Base-by-base conservation (phyloP, 352 stramenopile species). In the Pythium oligandrum region DNA sequence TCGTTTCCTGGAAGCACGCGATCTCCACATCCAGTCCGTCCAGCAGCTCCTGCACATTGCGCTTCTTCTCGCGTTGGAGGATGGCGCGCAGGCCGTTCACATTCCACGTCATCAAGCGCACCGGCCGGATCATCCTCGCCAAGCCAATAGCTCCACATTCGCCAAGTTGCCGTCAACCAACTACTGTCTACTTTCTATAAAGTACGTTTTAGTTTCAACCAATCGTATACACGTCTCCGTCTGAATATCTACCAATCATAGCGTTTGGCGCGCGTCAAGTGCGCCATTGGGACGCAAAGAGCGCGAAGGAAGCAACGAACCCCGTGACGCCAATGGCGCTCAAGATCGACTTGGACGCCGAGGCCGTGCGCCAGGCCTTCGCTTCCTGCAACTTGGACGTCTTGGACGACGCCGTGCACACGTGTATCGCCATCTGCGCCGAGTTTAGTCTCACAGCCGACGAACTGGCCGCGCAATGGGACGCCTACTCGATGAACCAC, bases 401-500 rank as follows among this genome's bases (percentile, higher is more conserved):
- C 39, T 59, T 69, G 40, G 65, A 81, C 39, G 78, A 91, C 52
- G 83, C 78, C 6, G 65, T 87, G n/a, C 59, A 59, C 48, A 80
- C 68, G 11, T 93, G 78, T 59, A 71, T 88, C 36, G 61, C 70
- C 6, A 78, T 94, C 40, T 92, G 83, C 55, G 59, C 65, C 30
- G 83, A 94, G 63, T 91, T 92, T 63, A 53, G 53, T n/a, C 58
- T 94, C 64, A 80, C 74, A n/a, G 79, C 77, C 39, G 79, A 89
- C 48, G 77, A 88, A 48, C 72, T 94, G 52, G 80, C 76, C 36
- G 79, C 79, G 54, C 78, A 88, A 45, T 94, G 83, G 78, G 83
- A 94, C 53, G 79, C 82, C 3, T 92, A 88, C 68, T 90, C 81
- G 45, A 91, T 92, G 78, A 94, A 94, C 68, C 51, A 91, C 61